Percentiles rank a stretch among this genome's conserved stretches.
Conservation (phyloP, 225 moss, liverwort and hornwort species). For the Physcomitrium patens region DNA sequence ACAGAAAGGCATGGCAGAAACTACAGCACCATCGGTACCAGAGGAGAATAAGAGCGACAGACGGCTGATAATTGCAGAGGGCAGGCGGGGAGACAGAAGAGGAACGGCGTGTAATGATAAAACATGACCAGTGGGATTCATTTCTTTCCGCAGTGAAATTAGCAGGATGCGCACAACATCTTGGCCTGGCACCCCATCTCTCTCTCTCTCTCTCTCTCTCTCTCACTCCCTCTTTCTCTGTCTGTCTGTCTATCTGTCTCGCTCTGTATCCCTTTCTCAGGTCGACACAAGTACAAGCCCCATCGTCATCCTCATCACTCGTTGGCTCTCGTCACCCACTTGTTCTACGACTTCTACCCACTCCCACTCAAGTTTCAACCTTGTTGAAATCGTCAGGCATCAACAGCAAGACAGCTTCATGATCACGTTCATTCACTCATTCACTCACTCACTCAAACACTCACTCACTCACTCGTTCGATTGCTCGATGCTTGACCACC, state of each 20-base stretch:
- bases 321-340: neutral
- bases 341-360: too few relatives aligned
- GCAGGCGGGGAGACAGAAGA: neutral
- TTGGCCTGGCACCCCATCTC: too few relatives aligned
- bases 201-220: too few relatives aligned
- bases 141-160: neutral
- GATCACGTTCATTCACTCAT: too few relatives aligned
- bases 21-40: neutral
- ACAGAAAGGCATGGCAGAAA: neutral
- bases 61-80: neutral
- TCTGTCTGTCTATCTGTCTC: too few relatives aligned
- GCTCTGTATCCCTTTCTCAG: neutral
- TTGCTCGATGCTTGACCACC: too few relatives aligned
- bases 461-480: too few relatives aligned
- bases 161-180: neutral
- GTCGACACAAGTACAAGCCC: neutral
- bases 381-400: too few relatives aligned
- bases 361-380: too few relatives aligned
- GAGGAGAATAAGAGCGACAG: conserved; percentile 17
- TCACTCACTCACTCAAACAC: too few relatives aligned
- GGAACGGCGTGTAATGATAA: neutral
- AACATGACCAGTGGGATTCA: neutral
- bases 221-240: too few relatives aligned
- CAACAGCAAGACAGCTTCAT: too few relatives aligned
- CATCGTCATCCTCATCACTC: neutral